Base-by-base conservation (phyloP, 2,329 filamentous ascomycete genomes). In the Teratosphaeria viscida region DNA sequence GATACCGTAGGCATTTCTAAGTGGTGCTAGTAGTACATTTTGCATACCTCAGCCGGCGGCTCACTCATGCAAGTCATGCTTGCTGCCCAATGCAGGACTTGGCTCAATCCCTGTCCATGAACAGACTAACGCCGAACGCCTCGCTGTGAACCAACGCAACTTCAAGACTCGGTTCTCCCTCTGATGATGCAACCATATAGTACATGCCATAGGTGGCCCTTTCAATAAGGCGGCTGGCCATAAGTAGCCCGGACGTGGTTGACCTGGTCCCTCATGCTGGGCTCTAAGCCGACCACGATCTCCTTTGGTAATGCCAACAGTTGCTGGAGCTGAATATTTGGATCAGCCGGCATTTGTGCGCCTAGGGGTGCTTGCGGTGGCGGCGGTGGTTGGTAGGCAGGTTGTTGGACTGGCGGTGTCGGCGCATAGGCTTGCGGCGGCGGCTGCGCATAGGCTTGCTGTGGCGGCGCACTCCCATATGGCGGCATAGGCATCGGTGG, bases 281-380 rank as follows among this genome's bases (percentile, higher is more conserved):
- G 87, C 8, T 66, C 65, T 27, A 70, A 56, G 3, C 85, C 82
- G 71, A 92, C 87, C 66, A 97, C 91, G 59, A 89, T 84, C 60
- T 89, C 82, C 68, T 89, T 87, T 2, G 90, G 84, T 77, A 96
- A 85, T 58, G 82, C 83, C 77, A 96, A 80, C 55, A 96, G 88
- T 67, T 91, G 88, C 63, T 88, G 83, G 72, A 96, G 85, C 55
- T 89, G 85, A 52, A 88, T 83, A 61, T 88, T 84, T 52, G 81
- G 78, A 14, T 79, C 75, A 12, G 72, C 66, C 8, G 76, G 72
- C 7, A 72, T 70, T 52, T 70, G 69, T 32, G 70, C 70, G 47
- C 68, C 72, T 43, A 74, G 70, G 5, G 78, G 73, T 57, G 78
- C 76, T 34, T 73, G 74, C 35, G 77, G 78, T 16, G 71, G 70